Evolutionary conservation across 2,329 filamentous ascomycete species (phyloP), one percentile per base, ranked within the genome.

Genomic region (Gaeumannomyces sp.): DNA sequence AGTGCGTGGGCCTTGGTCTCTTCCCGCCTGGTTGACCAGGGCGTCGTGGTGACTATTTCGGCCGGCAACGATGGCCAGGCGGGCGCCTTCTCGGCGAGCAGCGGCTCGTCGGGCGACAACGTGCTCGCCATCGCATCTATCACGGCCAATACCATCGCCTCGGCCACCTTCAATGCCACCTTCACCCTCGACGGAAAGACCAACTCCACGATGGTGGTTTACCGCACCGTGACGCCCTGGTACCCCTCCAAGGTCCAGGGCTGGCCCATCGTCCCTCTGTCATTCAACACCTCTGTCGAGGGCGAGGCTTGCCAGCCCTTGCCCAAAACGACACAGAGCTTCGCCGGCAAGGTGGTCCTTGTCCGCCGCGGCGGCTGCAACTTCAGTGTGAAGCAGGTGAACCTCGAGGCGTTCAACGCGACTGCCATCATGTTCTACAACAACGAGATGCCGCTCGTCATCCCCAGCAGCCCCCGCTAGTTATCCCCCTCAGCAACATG

Each of bases 41-140:
- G 78, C 28, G 74, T 79, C 4, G 74, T 77, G 27, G 75, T 78
- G 59, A 74, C 76, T 6, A 74, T 79, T 45, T 74, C 77, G 0
- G 77, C 74, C 11, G 79, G 79, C 14, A 81, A 81, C 63, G 73
- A 74, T n/a, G 79, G 79, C 16, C 67, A 69, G 16, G 35, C 56
- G 22, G 68, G 65, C 6, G 61, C 68, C 59, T 76, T 76, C 64
- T 68, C 71, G 28, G 64, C 69, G 29, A 67, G 64, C 59, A 61
- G 59, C 59, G 66, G 65, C 5, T 65, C 78, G 13, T 73, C 76
- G 5, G 80, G 78, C 13, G 74, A 74, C 62, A 73, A 76, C 8
- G 77, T 79, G 13, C 76, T 78, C 22, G 75, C 79, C 4, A 74
- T 82, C 50, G 81, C 79, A 14, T 80, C 81, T 0, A 73, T 80